phyloP scores from a whole-genome alignment of 1,284 basidiomycete species.

The Boletus semigastroideus region DNA sequence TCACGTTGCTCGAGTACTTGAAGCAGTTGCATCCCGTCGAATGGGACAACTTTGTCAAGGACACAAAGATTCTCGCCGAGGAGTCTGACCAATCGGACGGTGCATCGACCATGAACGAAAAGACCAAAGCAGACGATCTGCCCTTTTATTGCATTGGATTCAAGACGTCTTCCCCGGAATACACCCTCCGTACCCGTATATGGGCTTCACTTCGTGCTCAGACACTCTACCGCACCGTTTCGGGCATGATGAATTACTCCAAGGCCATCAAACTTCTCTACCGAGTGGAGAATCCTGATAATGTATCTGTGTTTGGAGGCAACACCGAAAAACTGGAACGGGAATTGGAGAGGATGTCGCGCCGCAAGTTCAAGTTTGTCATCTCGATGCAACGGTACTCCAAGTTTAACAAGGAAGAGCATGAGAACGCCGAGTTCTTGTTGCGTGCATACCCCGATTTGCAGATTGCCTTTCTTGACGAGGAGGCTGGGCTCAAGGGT shows the following conservation, averaged over 20 bases:
- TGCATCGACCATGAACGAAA: constrained; percentile 66
- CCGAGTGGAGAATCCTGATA: constrained; percentile 99
- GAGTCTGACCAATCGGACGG: constrained; percentile 72
- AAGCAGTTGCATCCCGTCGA: constrained; percentile 99
- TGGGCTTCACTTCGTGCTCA: constrained; percentile 99
- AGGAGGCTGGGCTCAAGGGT: constrained; percentile 88
- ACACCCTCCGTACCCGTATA: constrained; percentile 97
- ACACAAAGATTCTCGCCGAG: constrained; percentile 98
- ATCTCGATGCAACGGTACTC: constrained; percentile 99
- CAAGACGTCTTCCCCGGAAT: constrained; percentile 98
- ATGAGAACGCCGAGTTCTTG: constrained; percentile 98
- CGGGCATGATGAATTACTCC: constrained; percentile 99
- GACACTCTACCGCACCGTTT: constrained; percentile 98
- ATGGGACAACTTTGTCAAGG: constrained; percentile 99
- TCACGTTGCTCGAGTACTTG: constrained; percentile 93
- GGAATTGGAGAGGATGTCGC: constrained; percentile 95
- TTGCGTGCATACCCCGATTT: constrained; percentile 97
- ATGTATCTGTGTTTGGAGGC: constrained; percentile 94
- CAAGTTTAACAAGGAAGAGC: constrained; percentile 99
- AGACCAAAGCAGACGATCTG: constrained; percentile 88
- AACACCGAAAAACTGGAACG: constrained; percentile 97
- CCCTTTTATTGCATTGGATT: constrained; percentile 99
- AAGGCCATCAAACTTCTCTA: constrained; percentile 99
- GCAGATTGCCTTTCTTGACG: constrained; percentile 98
- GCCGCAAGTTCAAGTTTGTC: constrained; percentile 98